Evolutionary conservation across 768 basidiomycete species (phyloP), one percentile per base, ranked within the genome.

Genomic region (Dictyophora rubrovolvata): DNA sequence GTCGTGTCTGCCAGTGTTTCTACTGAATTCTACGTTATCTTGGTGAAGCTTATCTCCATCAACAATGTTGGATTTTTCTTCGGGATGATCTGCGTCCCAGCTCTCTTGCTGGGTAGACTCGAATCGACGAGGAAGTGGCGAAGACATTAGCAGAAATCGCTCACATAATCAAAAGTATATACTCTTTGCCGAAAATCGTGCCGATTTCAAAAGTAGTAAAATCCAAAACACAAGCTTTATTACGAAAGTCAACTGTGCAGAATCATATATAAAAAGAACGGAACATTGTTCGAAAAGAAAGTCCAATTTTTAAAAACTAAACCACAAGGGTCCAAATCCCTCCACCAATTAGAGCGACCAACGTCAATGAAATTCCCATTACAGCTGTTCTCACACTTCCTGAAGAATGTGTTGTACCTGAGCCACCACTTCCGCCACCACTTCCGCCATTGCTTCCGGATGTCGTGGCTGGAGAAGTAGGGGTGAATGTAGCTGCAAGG

Each of bases 401-500:
- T 14, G 42, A 42, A 12, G 42, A 3, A 28, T 28, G 2, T 28
- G 28, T 28, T 28, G 2, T 28, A 3, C 28, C 28, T 42, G 42
- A 42, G 12, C 42, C 42, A 12, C 14, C 12, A 42, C 14, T 14
- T 42, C 42, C 42, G 7, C 8, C 8, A 14, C 36, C 36, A 37
- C 36, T 37, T 12, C 10, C 3, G 14, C 50, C 14, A 20, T 20
- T 18, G 20, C 49, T 34, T 11, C 57, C 49, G 22, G 59, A 49
- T 54, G 42, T 42, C 11, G 23, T 52, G 33, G 64, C 51, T 16
- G 65, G 59, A 21, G 75, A 71, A 23, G 76, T 77, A 4, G 88
- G 88, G 9, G 81, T 79, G 68, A 83, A 84, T 7, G 83, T 84
- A 14, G 85, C 78, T 14, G 73, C 69, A 16, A 85, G 79, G 66